Percentiles rank a stretch among this genome's conserved stretches.
Evolutionary conservation across 2,329 filamentous ascomycete genomes (phyloP).

Genomic region (Sclerotiophoma versabilis): DNA sequence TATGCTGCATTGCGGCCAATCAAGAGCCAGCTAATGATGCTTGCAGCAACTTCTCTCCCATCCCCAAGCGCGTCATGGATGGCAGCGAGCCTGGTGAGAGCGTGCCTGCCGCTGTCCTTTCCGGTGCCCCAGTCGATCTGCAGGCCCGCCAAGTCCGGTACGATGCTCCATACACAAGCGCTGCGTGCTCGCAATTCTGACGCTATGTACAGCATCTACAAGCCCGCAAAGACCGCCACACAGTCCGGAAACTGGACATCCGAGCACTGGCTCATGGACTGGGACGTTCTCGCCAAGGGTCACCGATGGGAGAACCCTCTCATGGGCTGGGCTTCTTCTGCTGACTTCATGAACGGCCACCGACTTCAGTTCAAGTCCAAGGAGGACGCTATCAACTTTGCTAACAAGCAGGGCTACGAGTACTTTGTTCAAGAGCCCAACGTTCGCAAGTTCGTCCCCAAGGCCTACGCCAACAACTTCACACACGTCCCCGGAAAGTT

Average conservation of each 20-base stretch:
- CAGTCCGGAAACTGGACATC: constrained; percentile 90
- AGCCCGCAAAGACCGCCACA: constrained; percentile 90
- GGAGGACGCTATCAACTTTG: constrained; percentile 93
- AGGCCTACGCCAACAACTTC: constrained; percentile 98
- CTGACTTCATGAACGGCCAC: constrained; percentile 93
- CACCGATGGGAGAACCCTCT: constrained; percentile 98
- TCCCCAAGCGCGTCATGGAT: constrained; percentile 88
- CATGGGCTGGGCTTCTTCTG: constrained; percentile 98
- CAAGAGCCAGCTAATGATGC: constrained; percentile 30
- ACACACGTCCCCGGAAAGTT: constrained; percentile 83
- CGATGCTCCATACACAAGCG: constrained; percentile 28
- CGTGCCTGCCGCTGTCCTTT: constrained; percentile 83
- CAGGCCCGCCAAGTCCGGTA: constrained; percentile 95
- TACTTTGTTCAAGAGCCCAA: constrained; percentile 99
- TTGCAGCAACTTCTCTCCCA: constrained; percentile 82
- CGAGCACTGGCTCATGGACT: constrained; percentile 96
- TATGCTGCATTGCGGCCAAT: neutral
- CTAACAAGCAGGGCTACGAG: constrained; percentile 98
- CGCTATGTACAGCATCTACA: constrained; percentile 75
- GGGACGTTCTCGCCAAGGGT: constrained; percentile 91
- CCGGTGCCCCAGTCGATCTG: constrained; percentile 90
- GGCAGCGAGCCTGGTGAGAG: constrained; percentile 81
- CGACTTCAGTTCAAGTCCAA: constrained; percentile 89
- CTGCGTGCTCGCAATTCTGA: neutral
- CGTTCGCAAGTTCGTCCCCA: constrained; percentile 81